Percentiles rank a stretch among this genome's conserved stretches.
Conservation (phyloP, 2,329 filamentous ascomycete genomes). For the Neofusicoccum sp. region DNA sequence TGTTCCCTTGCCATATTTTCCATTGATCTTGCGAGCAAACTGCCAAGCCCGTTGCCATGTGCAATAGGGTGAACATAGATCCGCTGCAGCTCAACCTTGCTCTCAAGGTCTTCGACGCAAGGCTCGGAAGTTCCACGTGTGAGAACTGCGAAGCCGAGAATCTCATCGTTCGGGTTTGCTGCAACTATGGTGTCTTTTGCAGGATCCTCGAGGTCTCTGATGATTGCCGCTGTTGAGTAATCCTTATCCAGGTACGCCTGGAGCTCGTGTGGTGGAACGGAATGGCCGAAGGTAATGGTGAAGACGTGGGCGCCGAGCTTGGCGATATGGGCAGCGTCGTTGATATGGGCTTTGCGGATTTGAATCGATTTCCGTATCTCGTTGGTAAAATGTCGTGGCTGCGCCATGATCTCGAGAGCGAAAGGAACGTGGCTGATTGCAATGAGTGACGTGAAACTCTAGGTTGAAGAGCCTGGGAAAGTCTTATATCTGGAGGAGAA, state of each 20-base stretch:
- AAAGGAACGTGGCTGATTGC: background rate
- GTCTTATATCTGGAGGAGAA: too few species aligned
- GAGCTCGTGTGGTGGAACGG: constrained; percentile 40
- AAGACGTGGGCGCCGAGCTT: constrained; percentile 33
- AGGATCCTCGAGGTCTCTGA: constrained; percentile 26
- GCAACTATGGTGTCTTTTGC: constrained; percentile 31
- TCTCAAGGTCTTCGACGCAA: constrained; percentile 33
- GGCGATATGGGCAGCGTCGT: constrained; percentile 32
- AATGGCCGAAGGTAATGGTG: constrained; percentile 43
- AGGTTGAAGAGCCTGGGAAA: too few species aligned
- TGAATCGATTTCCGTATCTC: background rate
- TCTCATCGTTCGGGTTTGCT: constrained; percentile 2
- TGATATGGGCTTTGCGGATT: constrained; percentile 28
- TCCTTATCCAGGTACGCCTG: constrained; percentile 38
- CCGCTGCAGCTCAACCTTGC: constrained; percentile 43
- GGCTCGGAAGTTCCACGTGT: constrained; percentile 40
- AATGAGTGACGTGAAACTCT: too few species aligned
- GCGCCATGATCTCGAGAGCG: background rate
- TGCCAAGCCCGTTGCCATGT: constrained; percentile 43
- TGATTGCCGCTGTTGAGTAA: constrained; percentile 33
- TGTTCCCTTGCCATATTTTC: constrained; percentile 34
- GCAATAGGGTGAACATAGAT: constrained; percentile 40
- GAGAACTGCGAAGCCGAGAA: constrained; percentile 45
- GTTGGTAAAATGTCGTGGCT: background rate
- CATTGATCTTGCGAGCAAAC: constrained; percentile 22